Evolutionary conservation across 2,329 filamentous ascomycete species (phyloP).

Genomic region (Sclerotinia glacialis): DNA sequence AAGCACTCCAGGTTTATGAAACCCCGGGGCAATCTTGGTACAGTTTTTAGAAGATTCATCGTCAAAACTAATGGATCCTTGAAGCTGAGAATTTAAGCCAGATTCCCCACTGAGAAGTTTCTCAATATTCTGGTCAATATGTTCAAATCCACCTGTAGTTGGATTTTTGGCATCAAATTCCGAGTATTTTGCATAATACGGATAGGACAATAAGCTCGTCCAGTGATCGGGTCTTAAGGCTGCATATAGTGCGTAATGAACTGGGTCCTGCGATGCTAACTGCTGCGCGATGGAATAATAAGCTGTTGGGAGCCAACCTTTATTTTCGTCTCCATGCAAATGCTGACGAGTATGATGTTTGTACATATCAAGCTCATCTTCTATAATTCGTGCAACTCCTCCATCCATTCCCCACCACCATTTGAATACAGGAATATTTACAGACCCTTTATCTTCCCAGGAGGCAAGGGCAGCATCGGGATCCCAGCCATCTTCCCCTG

Average conservation of each 20-base stretch:
- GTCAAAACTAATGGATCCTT: neutral
- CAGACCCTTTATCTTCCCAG: neutral
- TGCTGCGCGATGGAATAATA: neutral
- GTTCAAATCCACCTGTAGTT: neutral
- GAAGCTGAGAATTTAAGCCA: neutral
- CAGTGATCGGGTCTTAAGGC: constrained; percentile 5
- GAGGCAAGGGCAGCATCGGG: neutral
- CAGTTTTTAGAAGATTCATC: neutral
- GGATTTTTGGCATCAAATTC: neutral
- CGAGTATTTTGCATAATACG: neutral
- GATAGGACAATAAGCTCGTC: neutral
- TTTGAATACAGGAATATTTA: neutral
- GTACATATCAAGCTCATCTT: constrained; percentile 6
- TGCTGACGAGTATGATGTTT: neutral
- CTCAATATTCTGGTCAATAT: neutral
- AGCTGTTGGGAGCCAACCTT: constrained; percentile 5
- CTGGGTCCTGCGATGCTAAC: constrained; percentile 2
- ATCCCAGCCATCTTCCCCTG: neutral
- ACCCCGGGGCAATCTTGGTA: constrained; percentile 8
- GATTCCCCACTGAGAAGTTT: neutral
- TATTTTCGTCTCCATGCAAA: neutral
- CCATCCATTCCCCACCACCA: constrained; percentile 1
- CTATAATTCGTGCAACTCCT: neutral
- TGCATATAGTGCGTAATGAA: neutral
- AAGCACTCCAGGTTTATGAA: neutral